These are phyloP conservation scores for Helotiales sp. DNA, from an alignment of 2,329 filamentous ascomycete species.

Conservation along the genomic window DNA sequence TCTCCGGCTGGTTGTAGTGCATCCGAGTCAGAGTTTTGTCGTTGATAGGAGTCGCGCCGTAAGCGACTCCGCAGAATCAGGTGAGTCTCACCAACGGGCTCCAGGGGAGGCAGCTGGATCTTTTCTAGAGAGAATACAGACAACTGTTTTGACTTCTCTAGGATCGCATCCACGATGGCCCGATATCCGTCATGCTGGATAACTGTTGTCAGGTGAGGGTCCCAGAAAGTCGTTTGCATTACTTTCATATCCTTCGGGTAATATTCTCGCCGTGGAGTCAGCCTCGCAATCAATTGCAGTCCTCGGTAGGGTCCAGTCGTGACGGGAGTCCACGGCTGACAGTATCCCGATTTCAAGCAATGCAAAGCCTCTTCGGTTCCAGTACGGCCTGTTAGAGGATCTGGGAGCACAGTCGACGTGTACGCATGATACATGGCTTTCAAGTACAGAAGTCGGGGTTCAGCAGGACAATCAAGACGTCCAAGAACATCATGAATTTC, in stretches of 20 bases:
- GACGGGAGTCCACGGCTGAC: conserved; percentile 41
- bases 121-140: no score
- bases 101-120: no score
- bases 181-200: conserved; percentile 48
- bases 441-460: conserved; percentile 58
- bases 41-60: no score
- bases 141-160: conserved; percentile 26
- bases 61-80: no score
- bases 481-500: conserved; percentile 59
- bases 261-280: conserved; percentile 47
- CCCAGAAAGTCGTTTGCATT: conserved; percentile 53
- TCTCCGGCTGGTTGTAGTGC: no score
- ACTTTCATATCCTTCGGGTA: conserved; percentile 49
- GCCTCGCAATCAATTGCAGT: conserved; percentile 22
- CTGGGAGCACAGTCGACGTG: conserved; percentile 62
- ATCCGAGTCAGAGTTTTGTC: no score
- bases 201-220: conserved; percentile 44
- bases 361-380: conserved; percentile 64
- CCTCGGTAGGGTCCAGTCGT: background rate
- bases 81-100: no score
- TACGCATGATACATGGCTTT: conserved; percentile 65
- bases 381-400: conserved; percentile 61
- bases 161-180: conserved; percentile 26
- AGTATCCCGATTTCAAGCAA: conserved; percentile 54
- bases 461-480: conserved; percentile 60